Conservation (phyloP, 169 alveolate genomes). For the Plasmodium blacklocki region DNA sequence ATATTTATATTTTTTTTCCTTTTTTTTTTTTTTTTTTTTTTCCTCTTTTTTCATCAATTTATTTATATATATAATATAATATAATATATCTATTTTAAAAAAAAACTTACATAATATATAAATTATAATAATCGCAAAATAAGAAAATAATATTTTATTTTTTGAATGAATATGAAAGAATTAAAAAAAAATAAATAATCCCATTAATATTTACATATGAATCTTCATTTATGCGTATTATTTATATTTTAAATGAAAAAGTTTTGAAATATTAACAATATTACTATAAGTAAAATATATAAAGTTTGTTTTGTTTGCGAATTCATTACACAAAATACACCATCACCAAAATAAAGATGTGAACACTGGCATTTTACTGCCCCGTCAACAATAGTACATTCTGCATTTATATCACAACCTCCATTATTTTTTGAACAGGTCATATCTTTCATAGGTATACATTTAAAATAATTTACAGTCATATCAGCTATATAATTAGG, state of each 20-base stretch:
- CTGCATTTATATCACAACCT: slow-evolving; percentile 63
- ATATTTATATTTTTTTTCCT: too few relatives aligned
- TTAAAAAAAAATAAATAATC: too few relatives aligned
- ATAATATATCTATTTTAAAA: too few relatives aligned
- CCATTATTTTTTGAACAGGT: slow-evolving; percentile 47
- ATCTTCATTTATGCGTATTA: not conserved
- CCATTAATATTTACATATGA: too few relatives aligned
- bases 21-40: too few relatives aligned
- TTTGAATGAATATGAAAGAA: too few relatives aligned
- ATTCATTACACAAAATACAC: slow-evolving; percentile 46
- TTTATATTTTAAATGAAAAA: slow-evolving; percentile 15
- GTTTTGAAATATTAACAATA: slow-evolving; percentile 21
- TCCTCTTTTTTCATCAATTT: too few relatives aligned
- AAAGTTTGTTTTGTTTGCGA: slow-evolving; percentile 30
- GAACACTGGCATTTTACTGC: slow-evolving; percentile 54
- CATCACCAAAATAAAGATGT: slow-evolving; percentile 51
- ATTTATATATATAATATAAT: too few relatives aligned
- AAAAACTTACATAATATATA: too few relatives aligned
- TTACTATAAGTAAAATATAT: slow-evolving; percentile 11
- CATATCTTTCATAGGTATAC: slow-evolving; percentile 36
- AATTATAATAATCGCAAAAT: too few relatives aligned
- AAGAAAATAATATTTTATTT: too few relatives aligned
- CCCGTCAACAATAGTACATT: slow-evolving; percentile 21
- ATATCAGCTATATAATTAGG: slow-evolving; percentile 60
- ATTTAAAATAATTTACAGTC: slow-evolving; percentile 28